phyloP scores from a whole-genome alignment of 352 stramenopile genomes.

The Globisporangium radiosum region DNA sequence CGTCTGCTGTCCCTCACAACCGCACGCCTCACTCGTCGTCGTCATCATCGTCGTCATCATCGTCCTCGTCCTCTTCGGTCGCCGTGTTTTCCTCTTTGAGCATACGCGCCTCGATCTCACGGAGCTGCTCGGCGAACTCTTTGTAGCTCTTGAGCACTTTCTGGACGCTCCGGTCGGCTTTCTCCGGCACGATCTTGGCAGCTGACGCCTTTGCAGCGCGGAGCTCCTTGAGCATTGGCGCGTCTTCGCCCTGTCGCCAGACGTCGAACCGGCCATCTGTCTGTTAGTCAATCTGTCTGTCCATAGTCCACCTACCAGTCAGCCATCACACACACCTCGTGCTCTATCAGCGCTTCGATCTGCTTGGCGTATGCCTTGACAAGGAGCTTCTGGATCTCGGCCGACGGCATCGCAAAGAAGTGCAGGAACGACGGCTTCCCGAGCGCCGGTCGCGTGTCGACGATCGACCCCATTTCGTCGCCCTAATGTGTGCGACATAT shows the following conservation, averaged over 20 bases:
- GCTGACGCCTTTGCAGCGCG: constrained; percentile 43
- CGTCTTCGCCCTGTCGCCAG: constrained; percentile 22
- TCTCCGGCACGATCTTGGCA: constrained; percentile 48
- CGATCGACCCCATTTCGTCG: constrained; percentile 79
- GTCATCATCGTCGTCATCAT: constrained; percentile 10
- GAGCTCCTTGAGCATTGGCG: constrained; percentile 66
- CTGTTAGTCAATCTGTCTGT: too few species aligned
- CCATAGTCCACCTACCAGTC: too few species aligned
- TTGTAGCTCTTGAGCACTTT: constrained; percentile 73
- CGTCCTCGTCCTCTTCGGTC: constrained; percentile 39
- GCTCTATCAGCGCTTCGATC: constrained; percentile 67
- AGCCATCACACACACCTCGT: constrained; percentile 14
- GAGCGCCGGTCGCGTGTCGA: constrained; percentile 57
- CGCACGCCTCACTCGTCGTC: constrained; percentile 10
- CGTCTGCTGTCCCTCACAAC: too few species aligned
- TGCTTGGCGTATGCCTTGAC: constrained; percentile 81
- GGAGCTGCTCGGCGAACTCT: constrained; percentile 61
- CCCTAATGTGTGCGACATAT: constrained; percentile 20
- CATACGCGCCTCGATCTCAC: constrained; percentile 52
- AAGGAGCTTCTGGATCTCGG: constrained; percentile 64
- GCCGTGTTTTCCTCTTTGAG: constrained; percentile 39
- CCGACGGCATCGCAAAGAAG: constrained; percentile 73
- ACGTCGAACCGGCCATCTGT: too few species aligned
- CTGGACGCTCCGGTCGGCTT: constrained; percentile 56
- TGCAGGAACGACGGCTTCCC: constrained; percentile 82